Base-by-base conservation (phyloP, 2,329 filamentous ascomycete species). In the Talaromyces atroroseus region DNA sequence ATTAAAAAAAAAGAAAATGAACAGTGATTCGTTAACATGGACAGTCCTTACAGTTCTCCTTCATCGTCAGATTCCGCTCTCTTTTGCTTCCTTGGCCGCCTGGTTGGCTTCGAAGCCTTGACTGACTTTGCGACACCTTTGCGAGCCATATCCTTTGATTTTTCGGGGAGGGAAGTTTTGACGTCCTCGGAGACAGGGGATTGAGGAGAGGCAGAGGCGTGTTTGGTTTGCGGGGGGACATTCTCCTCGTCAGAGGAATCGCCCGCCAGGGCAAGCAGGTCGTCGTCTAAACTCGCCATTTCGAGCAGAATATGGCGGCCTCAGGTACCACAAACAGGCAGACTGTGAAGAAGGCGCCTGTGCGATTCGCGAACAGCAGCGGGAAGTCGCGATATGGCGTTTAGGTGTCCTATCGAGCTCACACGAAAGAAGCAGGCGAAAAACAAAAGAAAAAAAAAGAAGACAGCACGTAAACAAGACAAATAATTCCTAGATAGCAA, bases 241-340 rank as follows among this genome's bases (percentile, higher is more conserved):
- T 82, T 80, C 60, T 80, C 78, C 61, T 80, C 78, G 51, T 77
- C 79, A 59, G 76, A 75, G 65, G 79, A 87, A 64, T 89, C 90
- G 66, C 90, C 94, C 54, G 92, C 94, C 62, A 97, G 85, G 68
- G 90, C 92, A 62, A 97, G 87, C 63, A 97, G 86, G 77, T 96
- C 92, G 66, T 92, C 91, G 70, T 97, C 92, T 63, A 96, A 82
- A 69, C 92, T 71, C 14, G 59, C 48, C 91, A 96, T 95, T 66
- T 62, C 80, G 62, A 67, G 64, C 64, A 48, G 20, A 54, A 56
- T 11, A 26, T 34, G 18, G 45, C 20, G 45, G 49, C 49, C 44
- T 40, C 16, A 56, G 53, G 45, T 50, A 36, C 21, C 45, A 8
- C 45, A n/a, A 11, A 6, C 45, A 3, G 14, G 21, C 45, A 26